Percentiles rank a stretch among this genome's conserved stretches.
Conservation (phyloP, 495 filamentous ascomycete genomes). For the Penicillium crystallinum region DNA sequence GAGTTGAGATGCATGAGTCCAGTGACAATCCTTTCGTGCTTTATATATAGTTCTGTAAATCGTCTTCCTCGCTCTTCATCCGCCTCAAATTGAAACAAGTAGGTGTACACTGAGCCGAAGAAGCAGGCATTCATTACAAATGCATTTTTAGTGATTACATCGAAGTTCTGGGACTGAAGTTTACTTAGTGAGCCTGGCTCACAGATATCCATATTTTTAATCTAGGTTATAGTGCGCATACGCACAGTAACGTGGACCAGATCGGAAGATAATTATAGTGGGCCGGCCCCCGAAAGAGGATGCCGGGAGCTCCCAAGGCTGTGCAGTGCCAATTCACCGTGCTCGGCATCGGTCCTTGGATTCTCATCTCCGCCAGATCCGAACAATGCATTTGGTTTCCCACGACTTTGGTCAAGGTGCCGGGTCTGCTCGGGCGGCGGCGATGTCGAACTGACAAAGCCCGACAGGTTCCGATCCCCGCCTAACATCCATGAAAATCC, state of each 20-base stretch:
- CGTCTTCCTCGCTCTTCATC: too few relatives aligned
- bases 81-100: too few relatives aligned
- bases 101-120: too few relatives aligned
- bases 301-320: conserved; percentile 51
- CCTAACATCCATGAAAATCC: conserved; percentile 97
- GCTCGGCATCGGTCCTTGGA: conserved; percentile 23
- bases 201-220: too few relatives aligned
- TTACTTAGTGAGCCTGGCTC: neutral
- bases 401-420: conserved; percentile 21
- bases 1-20: too few relatives aligned
- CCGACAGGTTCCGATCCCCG: conserved; percentile 43
- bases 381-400: conserved; percentile 37
- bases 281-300: conserved; percentile 16
- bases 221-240: too few relatives aligned
- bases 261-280: neutral
- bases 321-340: conserved; percentile 39
- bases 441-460: conserved; percentile 47
- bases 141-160: too few relatives aligned
- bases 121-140: too few relatives aligned
- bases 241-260: neutral
- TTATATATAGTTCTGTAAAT: too few relatives aligned
- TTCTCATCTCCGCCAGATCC: conserved; percentile 33
- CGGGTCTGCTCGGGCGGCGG: conserved; percentile 45
- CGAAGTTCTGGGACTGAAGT: too few relatives aligned
- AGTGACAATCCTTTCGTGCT: too few relatives aligned